Conservation (phyloP, 1,284 basidiomycete genomes). For the Ustilago curta region DNA sequence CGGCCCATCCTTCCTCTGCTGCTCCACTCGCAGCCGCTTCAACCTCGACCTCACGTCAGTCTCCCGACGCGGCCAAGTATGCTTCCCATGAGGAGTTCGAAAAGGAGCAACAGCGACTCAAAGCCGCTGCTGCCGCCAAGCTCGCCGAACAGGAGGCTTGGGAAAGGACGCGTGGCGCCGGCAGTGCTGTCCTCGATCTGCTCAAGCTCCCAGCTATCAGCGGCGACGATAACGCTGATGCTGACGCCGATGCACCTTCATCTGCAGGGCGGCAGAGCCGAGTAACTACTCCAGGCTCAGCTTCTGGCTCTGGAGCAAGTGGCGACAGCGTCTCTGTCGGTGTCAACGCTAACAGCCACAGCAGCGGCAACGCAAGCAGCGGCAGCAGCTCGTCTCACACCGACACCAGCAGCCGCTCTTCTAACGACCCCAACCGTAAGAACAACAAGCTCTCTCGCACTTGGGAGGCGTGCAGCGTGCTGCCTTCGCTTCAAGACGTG, state of each 20-base stretch:
- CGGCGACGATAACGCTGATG: conserved; percentile 32
- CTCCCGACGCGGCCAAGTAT: conserved; percentile 6
- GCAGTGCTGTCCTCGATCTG: conserved; percentile 60
- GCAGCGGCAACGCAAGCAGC: conserved; percentile 17
- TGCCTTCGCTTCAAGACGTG: conserved; percentile 41
- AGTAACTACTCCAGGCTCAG: conserved; percentile 40
- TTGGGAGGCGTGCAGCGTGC: conserved; percentile 36
- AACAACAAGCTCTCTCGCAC: conserved; percentile 12
- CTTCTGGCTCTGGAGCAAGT: conserved; percentile 18
- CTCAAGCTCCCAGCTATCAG: conserved; percentile 41
- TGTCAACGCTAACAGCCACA: conserved; percentile 15
- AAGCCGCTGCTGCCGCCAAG: conserved; percentile 53
- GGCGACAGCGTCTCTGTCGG: conserved; percentile 5
- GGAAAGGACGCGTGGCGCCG: conserved; percentile 64
- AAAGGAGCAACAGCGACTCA: conserved; percentile 43
- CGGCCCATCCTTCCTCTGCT: conserved; percentile 4
- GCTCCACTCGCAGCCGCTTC: neutral
- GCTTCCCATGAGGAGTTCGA: conserved; percentile 32
- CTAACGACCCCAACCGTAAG: conserved; percentile 17
- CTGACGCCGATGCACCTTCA: conserved; percentile 18
- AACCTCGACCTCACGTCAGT: neutral
- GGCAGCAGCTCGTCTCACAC: conserved; percentile 20
- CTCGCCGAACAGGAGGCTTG: conserved; percentile 59
- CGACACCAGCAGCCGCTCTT: conserved; percentile 11
- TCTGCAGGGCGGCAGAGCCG: conserved; percentile 20